These are phyloP conservation scores for Penicillium bialowiezense DNA, from an alignment of 495 filamentous ascomycete species.

Conservation along the genomic window DNA sequence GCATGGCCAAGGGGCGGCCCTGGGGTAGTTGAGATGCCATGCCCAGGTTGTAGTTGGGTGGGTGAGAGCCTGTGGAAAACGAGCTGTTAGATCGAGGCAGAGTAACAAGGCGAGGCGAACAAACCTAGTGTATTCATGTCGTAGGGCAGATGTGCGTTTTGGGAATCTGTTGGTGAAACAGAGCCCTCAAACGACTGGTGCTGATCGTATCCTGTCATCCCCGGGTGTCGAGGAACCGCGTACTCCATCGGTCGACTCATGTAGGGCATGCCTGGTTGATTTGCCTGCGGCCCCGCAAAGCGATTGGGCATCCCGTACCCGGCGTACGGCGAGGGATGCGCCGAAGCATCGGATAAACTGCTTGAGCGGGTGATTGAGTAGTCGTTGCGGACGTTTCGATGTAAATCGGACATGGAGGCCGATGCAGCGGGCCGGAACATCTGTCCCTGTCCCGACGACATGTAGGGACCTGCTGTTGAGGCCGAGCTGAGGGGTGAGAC, in stretches of 20 bases:
- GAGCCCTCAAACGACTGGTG: slow-evolving; percentile 36
- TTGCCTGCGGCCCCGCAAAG: slow-evolving; percentile 28
- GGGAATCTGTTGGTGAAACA: slow-evolving; percentile 37
- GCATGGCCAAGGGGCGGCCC: slow-evolving; percentile 31
- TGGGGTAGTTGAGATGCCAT: slow-evolving; percentile 33
- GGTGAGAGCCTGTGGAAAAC: slow-evolving; percentile 24
- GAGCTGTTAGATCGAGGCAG: slow-evolving; percentile 7
- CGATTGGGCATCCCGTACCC: slow-evolving; percentile 34
- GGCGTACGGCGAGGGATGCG: slow-evolving; percentile 25
- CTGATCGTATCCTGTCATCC: slow-evolving; percentile 34
- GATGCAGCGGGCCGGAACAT: slow-evolving; percentile 31
- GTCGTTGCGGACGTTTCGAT: slow-evolving; percentile 31
- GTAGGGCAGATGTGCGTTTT: slow-evolving; percentile 20
- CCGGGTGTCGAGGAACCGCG: slow-evolving; percentile 26
- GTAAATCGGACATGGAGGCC: slow-evolving; percentile 30
- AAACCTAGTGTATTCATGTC: slow-evolving; percentile 28
- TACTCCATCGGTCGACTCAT: slow-evolving; percentile 36
- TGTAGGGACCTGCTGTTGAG: slow-evolving; percentile 41
- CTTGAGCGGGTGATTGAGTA: slow-evolving; percentile 40
- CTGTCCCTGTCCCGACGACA: slow-evolving; percentile 34
- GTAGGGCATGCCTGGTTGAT: slow-evolving; percentile 34
- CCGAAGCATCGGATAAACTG: slow-evolving; percentile 40
- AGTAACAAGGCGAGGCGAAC: not conserved
- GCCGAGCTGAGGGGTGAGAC: slow-evolving; percentile 45
- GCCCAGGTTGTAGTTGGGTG: slow-evolving; percentile 34